Evolutionary conservation across 257 asterid genomes (phyloP).

Genomic region (Knoxia roxburghii): DNA sequence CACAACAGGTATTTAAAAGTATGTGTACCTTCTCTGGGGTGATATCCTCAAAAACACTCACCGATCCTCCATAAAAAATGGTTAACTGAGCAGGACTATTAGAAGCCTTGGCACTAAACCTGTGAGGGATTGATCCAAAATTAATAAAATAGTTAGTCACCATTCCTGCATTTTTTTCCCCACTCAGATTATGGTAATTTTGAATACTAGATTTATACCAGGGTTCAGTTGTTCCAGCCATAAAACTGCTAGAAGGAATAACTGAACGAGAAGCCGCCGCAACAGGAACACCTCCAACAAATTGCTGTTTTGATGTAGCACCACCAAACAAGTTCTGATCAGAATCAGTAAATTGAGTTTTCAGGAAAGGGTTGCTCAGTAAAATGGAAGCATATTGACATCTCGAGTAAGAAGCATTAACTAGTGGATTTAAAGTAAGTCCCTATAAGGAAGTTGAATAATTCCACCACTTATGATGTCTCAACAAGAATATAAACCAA

Average conservation of each 20-base stretch:
- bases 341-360: slow-evolving; percentile 30
- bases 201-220: slow-evolving; percentile 32
- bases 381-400: slow-evolving; percentile 32
- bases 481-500: neutral
- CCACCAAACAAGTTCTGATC: slow-evolving; percentile 32
- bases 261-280: slow-evolving; percentile 28
- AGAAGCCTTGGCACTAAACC: slow-evolving; percentile 41
- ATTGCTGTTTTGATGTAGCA: slow-evolving; percentile 35
- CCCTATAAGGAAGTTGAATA: slow-evolving; percentile 15
- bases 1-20: neutral
- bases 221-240: slow-evolving; percentile 42
- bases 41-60: slow-evolving; percentile 62
- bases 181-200: neutral
- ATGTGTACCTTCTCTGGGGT: slow-evolving; percentile 69
- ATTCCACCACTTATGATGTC: neutral
- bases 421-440: slow-evolving; percentile 21
- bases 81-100: slow-evolving; percentile 54
- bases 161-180: no score
- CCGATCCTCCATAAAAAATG: slow-evolving; percentile 68
- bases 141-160: no score
- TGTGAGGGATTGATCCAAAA: slow-evolving; percentile 16
- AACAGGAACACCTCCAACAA: slow-evolving; percentile 43
- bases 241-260: slow-evolving; percentile 29
- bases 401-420: slow-evolving; percentile 19
- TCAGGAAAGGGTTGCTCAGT: slow-evolving; percentile 26